Evolutionary conservation across 1,139 yeast species (phyloP), one percentile per base, ranked within the genome.

Genomic region (Geotrichum siamense): DNA sequence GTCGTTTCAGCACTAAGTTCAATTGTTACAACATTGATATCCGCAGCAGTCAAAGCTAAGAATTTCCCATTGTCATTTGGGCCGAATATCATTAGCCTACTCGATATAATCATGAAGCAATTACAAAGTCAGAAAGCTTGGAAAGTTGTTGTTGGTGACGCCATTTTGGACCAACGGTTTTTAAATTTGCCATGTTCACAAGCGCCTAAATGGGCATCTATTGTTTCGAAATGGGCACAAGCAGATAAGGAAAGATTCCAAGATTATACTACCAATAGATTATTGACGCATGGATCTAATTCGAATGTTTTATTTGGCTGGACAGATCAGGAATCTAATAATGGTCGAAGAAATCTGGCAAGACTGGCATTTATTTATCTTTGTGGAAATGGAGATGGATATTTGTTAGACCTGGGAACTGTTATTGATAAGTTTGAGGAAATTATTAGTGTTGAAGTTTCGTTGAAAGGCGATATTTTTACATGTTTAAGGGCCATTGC

Each of bases 321-420:
- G 89, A 78, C 79, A 51, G 94, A 85, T 50, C 76, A 82, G 15
- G 91, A 82, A 52, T 66, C 78, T 26, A 75, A 72, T 23, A 66
- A 64, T 44, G 73, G 75, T 42, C 65, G 72, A 3, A 60, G 66
- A 48, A 70, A 75, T 27, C 56, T 85, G 36, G 75, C 73, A 47
- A 70, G 89, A 43, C 67, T 86, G 1, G 67, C 83, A 0, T 84
- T 76, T 53, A 58, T 89, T 46, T 55, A 85, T 6, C 55, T 82
- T 52, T 68, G 81, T 12, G 77, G 79, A 44, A 80, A 82, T 0
- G 67, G 63, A 15, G 86, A 82, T 55, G 67, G 64, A 35, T 79
- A 78, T 56, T 62, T 79, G 48, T 45, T 67, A 40, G 55, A 66
- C 51, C 59, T 79, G 48, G 74, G 72, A 29, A 78, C 71, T 3